Evolutionary conservation across 495 filamentous ascomycete genomes (phyloP).

Genomic region (Neurospora sp.): DNA sequence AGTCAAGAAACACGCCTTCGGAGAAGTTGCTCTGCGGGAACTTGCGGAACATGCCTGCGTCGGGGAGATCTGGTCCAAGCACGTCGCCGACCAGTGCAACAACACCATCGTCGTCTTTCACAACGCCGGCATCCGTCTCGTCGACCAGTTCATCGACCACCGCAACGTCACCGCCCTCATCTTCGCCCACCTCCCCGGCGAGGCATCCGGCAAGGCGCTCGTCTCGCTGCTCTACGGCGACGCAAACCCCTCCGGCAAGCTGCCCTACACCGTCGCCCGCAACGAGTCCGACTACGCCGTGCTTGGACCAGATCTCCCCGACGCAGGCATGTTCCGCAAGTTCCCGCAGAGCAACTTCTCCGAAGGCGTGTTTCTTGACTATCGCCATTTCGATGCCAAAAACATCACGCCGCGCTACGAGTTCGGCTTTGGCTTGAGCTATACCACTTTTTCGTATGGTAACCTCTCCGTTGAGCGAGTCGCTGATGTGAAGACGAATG

Average conservation of each 20-base stretch:
- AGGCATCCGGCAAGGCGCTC: conserved; percentile 49
- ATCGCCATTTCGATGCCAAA: conserved; percentile 53
- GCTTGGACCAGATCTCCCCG: conserved; percentile 23
- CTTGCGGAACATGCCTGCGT: no score
- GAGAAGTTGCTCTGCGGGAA: no score
- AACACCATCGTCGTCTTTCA: conserved; percentile 57
- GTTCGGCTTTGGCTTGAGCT: conserved; percentile 64
- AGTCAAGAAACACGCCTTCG: no score
- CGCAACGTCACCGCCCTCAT: conserved; percentile 56
- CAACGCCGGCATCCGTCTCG: conserved; percentile 46
- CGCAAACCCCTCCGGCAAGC: conserved; percentile 49
- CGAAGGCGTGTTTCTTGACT: conserved; percentile 59
- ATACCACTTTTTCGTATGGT: conserved; percentile 52
- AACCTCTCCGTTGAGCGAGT: conserved; percentile 26
- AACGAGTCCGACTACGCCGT: conserved; percentile 53
- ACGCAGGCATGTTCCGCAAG: conserved; percentile 18
- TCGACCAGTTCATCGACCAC: conserved; percentile 49
- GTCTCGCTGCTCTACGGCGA: conserved; percentile 51
- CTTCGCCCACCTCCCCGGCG: conserved; percentile 51
- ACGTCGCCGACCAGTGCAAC: conserved; percentile 42
- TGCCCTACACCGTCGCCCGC: conserved; percentile 63
- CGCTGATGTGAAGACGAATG: conserved; percentile 15
- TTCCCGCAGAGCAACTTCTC: conserved; percentile 54
- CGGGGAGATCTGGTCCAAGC: no score
- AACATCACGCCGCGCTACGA: conserved; percentile 57